Percentiles rank a stretch among this genome's conserved stretches.
Evolutionary conservation across 495 filamentous ascomycete genomes (phyloP).

Genomic region (Gamarada debralockiae): DNA sequence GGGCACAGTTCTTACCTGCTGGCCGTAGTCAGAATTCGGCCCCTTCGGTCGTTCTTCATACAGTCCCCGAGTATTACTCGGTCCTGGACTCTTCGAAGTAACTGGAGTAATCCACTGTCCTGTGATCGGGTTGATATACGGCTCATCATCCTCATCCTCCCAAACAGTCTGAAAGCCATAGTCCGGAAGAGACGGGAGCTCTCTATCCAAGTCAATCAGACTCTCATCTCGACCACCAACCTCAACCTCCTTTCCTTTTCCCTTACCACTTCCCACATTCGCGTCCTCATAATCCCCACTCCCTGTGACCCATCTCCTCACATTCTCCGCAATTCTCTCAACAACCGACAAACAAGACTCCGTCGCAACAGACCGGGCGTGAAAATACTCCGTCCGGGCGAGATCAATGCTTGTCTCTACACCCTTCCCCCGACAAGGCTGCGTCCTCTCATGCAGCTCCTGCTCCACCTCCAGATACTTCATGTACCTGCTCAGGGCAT

Average conservation of each 20-base stretch:
- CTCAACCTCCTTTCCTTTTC: background rate
- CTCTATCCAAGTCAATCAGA: constrained; percentile 2
- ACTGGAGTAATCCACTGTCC: constrained; percentile 7
- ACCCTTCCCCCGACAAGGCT: constrained; percentile 13
- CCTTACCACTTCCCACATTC: background rate
- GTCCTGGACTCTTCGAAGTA: background rate
- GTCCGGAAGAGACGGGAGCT: background rate
- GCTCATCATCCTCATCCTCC: constrained; percentile 3
- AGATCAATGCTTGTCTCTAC: too few species aligned
- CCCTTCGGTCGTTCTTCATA: too few species aligned
- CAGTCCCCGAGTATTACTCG: background rate
- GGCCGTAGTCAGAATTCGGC: too few species aligned
- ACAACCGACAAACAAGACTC: background rate
- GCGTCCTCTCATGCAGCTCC: constrained; percentile 4
- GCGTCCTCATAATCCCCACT: background rate
- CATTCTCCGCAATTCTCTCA: background rate
- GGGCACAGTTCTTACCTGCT: too few species aligned
- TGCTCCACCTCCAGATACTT: constrained; percentile 1
- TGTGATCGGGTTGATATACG: constrained; percentile 7
- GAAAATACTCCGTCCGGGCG: too few species aligned
- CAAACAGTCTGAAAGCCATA: background rate
- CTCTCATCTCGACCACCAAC: background rate
- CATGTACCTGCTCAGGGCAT: constrained; percentile 1
- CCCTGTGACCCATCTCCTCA: background rate
- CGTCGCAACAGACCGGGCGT: too few species aligned